Percentiles rank a stretch among this genome's conserved stretches.
These are phyloP conservation scores for Spathaspora sp. DNA, from an alignment of 805 yeast species.

Conservation along the genomic window DNA sequence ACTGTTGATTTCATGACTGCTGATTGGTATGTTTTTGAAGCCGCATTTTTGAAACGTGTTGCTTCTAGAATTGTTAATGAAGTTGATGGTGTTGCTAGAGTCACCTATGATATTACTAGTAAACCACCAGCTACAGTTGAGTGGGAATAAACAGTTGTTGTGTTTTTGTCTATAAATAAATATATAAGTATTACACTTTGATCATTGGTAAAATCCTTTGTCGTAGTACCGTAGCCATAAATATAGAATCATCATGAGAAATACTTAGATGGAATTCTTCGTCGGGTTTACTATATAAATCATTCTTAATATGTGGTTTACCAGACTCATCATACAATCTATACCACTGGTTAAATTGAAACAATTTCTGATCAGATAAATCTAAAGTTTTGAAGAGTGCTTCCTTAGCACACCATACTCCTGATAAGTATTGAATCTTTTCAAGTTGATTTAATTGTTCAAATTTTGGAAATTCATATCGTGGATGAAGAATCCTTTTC, in stretches of 20 bases:
- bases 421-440: conserved; percentile 41
- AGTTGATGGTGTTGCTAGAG: conserved; percentile 98
- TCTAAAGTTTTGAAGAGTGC: conserved; percentile 65
- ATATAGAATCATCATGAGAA: conserved; percentile 63
- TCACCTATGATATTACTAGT: conserved; percentile 96
- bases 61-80: conserved; percentile 97
- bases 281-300: conserved; percentile 17
- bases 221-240: conserved; percentile 55
- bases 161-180: background rate
- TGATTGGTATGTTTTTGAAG: conserved; percentile 96
- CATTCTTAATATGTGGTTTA: conserved; percentile 40
- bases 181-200: background rate
- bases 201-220: conserved; percentile 14
- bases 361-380: conserved; percentile 43
- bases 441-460: conserved; percentile 15
- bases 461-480: conserved; percentile 37
- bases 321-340: conserved; percentile 38
- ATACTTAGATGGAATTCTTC: conserved; percentile 54
- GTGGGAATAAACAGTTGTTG: conserved; percentile 85
- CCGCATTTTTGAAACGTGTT: conserved; percentile 84
- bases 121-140: conserved; percentile 99
- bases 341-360: conserved; percentile 61
- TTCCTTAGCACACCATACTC: conserved; percentile 71
- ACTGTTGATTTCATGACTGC: conserved; percentile 99
- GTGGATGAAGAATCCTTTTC: conserved; percentile 48